phyloP scores from a whole-genome alignment of 1,139 yeast genomes.

The Sugiyamaella xylanicola region DNA sequence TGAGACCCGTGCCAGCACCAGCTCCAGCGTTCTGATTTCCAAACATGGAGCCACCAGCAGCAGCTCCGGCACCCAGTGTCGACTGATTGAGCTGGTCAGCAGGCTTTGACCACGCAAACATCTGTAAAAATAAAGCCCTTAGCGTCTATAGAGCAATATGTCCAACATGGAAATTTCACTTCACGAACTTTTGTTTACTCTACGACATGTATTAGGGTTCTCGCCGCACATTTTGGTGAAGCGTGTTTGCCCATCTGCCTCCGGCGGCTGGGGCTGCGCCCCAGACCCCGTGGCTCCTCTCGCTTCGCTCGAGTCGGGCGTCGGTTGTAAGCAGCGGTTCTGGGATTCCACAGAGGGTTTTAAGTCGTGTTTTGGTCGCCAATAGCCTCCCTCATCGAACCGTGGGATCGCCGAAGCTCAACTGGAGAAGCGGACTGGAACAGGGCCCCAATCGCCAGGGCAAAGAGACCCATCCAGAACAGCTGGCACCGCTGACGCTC shows the following conservation, averaged over 20 bases:
- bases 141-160: no score
- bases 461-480: no score
- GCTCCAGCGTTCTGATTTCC: background rate
- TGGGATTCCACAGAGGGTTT: background rate
- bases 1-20: background rate
- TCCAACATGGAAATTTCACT: no score
- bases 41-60: background rate
- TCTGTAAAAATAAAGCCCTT: no score
- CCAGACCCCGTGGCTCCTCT: constrained; percentile 7
- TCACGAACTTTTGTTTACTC: background rate
- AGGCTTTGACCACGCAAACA: constrained; percentile 22
- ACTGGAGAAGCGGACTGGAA: no score
- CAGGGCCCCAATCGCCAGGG: no score
- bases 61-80: constrained; percentile 6
- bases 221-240: background rate
- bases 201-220: background rate
- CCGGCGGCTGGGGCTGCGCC: constrained; percentile 8
- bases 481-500: background rate
- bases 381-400: no score
- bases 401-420: no score
- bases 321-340: no score
- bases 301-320: constrained; percentile 6
- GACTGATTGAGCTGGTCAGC: constrained; percentile 17
- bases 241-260: background rate
- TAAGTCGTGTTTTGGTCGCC: background rate